These are phyloP conservation scores for Citrullus mucosospermus DNA, from an alignment of 306 rosid genomes.

Conservation along the genomic window DNA sequence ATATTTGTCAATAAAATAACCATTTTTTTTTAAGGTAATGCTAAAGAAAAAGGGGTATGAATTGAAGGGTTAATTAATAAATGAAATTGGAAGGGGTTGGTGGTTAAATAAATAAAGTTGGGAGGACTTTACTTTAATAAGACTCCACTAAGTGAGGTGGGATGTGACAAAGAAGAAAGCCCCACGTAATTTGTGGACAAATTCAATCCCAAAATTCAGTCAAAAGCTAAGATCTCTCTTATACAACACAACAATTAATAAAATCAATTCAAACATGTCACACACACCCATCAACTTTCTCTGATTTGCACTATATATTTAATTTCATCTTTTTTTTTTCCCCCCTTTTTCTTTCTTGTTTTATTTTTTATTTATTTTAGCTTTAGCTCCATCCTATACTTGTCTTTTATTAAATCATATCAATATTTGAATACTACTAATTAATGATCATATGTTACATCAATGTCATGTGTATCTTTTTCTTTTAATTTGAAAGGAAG, in stretches of 20 bases:
- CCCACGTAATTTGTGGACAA: constrained; percentile 10
- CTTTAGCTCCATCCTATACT: background rate
- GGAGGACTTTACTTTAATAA: background rate
- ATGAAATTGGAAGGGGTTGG: background rate
- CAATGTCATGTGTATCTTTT: background rate
- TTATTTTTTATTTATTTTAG: no score
- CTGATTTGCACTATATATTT: background rate
- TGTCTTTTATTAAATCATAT: background rate
- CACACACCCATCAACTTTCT: background rate
- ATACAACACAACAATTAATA: background rate
- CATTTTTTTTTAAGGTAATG: no score
- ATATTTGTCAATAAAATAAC: background rate
- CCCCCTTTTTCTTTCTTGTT: background rate
- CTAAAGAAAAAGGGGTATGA: background rate
- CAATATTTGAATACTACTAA: background rate
- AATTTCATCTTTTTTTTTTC: background rate
- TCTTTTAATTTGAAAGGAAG: background rate
- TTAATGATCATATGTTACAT: background rate
- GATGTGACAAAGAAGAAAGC: constrained; percentile 7
- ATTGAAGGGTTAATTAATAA: background rate
- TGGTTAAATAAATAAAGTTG: background rate
- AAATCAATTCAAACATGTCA: constrained; percentile 5
- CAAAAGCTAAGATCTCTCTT: constrained; percentile 2
- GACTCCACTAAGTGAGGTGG: constrained; percentile 1
- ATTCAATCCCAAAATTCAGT: background rate